These are phyloP conservation scores for Fusarium cicatricum DNA, from an alignment of 2,329 filamentous ascomycete genomes.

Conservation along the genomic window DNA sequence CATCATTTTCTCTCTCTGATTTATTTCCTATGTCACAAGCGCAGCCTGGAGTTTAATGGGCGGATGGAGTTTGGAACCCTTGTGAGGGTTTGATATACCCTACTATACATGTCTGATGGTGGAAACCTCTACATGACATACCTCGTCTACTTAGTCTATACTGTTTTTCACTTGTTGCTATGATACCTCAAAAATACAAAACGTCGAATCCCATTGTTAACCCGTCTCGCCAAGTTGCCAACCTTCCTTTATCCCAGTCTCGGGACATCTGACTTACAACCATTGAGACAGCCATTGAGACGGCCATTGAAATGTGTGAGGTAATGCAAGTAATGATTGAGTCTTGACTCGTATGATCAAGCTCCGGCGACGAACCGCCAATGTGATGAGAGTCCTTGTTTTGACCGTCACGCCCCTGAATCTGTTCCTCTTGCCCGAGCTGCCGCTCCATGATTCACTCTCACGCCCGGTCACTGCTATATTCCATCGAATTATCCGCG, in stretches of 20 bases:
- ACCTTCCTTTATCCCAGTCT: too few species aligned
- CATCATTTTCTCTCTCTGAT: constrained; percentile 6
- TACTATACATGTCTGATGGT: constrained; percentile 1
- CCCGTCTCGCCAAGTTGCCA: too few species aligned
- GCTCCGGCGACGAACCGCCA: not conserved
- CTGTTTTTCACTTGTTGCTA: not conserved
- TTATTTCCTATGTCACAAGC: constrained; percentile 17
- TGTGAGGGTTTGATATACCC: constrained; percentile 13
- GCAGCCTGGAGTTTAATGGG: constrained; percentile 12
- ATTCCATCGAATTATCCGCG: not conserved
- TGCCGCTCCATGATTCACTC: not conserved
- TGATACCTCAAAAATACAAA: not conserved
- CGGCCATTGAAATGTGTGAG: not conserved
- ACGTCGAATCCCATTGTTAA: not conserved
- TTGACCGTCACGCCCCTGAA: not conserved
- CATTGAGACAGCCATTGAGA: not conserved
- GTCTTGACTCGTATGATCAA: not conserved
- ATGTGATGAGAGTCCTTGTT: not conserved
- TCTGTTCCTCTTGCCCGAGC: not conserved
- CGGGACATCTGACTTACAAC: not conserved
- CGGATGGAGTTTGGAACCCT: constrained; percentile 1
- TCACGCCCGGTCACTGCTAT: not conserved
- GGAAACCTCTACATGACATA: not conserved
- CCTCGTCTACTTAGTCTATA: not conserved
- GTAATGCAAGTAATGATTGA: not conserved